These are phyloP conservation scores for Punica granatum DNA, from an alignment of 345 rosid genomes.

Conservation along the genomic window DNA sequence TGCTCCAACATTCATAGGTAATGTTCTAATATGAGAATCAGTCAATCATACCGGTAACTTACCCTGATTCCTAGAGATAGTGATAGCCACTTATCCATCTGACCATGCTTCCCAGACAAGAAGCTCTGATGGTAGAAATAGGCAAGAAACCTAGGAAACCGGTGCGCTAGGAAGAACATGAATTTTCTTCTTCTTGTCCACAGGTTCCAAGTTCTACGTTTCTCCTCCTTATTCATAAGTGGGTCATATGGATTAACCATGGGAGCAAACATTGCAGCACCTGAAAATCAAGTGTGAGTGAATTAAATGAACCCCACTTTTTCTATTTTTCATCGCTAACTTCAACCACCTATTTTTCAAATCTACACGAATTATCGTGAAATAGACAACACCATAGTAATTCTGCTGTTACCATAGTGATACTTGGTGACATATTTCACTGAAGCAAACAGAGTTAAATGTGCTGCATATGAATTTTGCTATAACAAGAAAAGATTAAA, in stretches of 20 bases:
- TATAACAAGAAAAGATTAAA: background rate
- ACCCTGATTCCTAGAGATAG: slow-evolving; percentile 51
- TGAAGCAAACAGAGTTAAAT: background rate
- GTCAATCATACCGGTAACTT: slow-evolving; percentile 12
- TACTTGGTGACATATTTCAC: background rate
- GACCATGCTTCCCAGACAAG: slow-evolving; percentile 58
- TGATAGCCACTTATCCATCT: slow-evolving; percentile 59
- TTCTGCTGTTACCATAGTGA: too few species aligned
- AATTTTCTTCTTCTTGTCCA: slow-evolving; percentile 52
- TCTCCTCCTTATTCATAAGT: slow-evolving; percentile 46
- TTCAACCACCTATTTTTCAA: too few species aligned
- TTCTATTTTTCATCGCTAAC: background rate
- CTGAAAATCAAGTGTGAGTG: background rate
- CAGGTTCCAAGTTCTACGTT: slow-evolving; percentile 41
- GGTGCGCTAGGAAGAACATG: slow-evolving; percentile 53
- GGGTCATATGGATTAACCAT: slow-evolving; percentile 64
- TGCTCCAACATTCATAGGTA: background rate
- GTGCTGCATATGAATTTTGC: background rate
- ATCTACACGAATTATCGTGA: too few species aligned
- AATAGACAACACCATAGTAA: too few species aligned
- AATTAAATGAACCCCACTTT: background rate
- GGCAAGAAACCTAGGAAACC: slow-evolving; percentile 44
- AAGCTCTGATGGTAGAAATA: slow-evolving; percentile 42
- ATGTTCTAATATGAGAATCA: background rate
- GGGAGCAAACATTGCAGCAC: slow-evolving; percentile 57